Base-by-base conservation (phyloP, 768 basidiomycete species). In the Guyanaporus albipodus region DNA sequence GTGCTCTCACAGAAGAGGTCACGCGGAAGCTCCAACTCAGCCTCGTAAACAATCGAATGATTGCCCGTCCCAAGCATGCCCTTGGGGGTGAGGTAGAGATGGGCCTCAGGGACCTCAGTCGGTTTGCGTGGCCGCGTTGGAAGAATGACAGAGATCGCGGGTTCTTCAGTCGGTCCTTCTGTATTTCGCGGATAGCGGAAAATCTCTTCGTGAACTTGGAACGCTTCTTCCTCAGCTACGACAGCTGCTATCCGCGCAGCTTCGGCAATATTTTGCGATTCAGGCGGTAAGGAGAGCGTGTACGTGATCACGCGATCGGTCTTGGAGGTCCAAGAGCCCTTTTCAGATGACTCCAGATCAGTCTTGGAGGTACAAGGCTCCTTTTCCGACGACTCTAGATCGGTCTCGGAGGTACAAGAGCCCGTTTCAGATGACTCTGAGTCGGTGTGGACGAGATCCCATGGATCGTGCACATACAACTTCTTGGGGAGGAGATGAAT, bases 41-140 rank as follows among this genome's bases (percentile, higher is more conserved):
- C 78, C 36, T 64, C 53, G 45, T 76, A 74, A 1, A 78, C 75
- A 28, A 58, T 41, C 0, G 81, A 82, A 52, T 83, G 81, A 56
- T 77, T 54, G 0, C 82, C 80, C 2, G 8, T 2, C 1, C 79
- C 81, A 6, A 71, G 50, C 17, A 17, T 37, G 22, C 69, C 52
- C 2, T 35, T 33, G 0, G 70, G 68, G 3, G 69, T 68, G 46
- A 82, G 53, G 44, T 78, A 76, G 1, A 81, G 66, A 56, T 80
- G 77, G 5, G 73, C 78, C 45, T 70, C 73, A 15, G 58, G 60
- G 6, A 55, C 63, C 44, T 34, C 55, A 44, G 26, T 57, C 36
- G 18, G 51, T 24, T 46, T 56, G 2, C 42, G 51, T 10, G 70
- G 68, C n/a, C 46, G 58, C 22, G 58, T 54, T 11, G 56, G 58